Percentiles rank a stretch among this genome's conserved stretches.
These are phyloP conservation scores for Carex scoparia DNA, from an alignment of 176 grass and related monocot genomes.

Conservation along the genomic window DNA sequence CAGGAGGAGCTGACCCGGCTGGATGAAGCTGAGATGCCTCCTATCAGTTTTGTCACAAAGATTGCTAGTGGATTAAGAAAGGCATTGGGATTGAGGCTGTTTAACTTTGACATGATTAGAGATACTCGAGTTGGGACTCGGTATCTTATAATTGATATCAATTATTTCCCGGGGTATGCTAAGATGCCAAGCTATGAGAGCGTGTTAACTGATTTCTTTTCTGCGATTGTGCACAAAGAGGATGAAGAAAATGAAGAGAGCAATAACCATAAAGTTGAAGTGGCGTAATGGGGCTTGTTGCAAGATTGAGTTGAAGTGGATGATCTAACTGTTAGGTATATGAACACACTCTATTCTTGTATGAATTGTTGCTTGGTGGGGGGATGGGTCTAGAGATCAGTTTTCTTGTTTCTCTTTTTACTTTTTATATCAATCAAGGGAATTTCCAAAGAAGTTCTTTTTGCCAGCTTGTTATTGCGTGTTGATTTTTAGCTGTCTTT, in stretches of 20 bases:
- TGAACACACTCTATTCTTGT: constrained; percentile 2
- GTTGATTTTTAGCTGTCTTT: constrained; percentile 1
- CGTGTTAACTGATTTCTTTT: constrained; percentile 75
- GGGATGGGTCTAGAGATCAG: not conserved
- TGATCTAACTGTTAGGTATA: constrained; percentile 15
- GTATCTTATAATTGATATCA: constrained; percentile 93
- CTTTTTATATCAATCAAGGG: constrained; percentile 18
- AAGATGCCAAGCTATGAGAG: constrained; percentile 86
- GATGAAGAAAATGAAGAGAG: constrained; percentile 7
- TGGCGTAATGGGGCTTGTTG: not conserved
- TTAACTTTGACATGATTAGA: constrained; percentile 93
- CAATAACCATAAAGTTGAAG: constrained; percentile 9
- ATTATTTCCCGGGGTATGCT: constrained; percentile 85
- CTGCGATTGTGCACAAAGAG: constrained; percentile 49
- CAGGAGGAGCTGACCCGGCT: constrained; percentile 50
- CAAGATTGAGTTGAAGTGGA: not conserved
- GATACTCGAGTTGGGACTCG: constrained; percentile 57
- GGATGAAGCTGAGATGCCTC: constrained; percentile 61
- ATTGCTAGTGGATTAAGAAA: constrained; percentile 58
- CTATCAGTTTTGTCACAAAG: constrained; percentile 46
- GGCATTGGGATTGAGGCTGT: constrained; percentile 65
- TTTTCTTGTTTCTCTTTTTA: constrained; percentile 5
- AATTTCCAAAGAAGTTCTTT: constrained; percentile 14
- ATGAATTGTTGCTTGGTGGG: constrained; percentile 12
- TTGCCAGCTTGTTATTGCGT: constrained; percentile 2